Base-by-base conservation (phyloP, 768 basidiomycete species). In the Fomitopsis pulvina region DNA sequence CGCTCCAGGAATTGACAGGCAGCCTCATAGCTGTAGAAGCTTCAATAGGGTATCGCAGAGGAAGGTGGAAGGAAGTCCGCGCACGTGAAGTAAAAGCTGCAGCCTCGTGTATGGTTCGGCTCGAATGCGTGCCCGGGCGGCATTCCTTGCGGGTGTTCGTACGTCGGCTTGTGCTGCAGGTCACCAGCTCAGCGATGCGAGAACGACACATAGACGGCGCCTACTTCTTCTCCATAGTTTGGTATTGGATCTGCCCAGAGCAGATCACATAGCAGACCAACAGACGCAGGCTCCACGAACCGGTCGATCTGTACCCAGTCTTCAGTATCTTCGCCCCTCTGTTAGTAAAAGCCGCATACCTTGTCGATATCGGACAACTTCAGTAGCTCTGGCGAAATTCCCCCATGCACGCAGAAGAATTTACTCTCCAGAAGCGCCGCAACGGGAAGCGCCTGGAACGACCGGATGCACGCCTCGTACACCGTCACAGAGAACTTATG, bases 401-500 rank as follows among this genome's bases (percentile, higher is more conserved):
- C 96, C 2, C 96, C 96, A 57, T 98, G 96, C 2, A 98, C 92
- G 61, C 95, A 98, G 66, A 99, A 87, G 74, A 99, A 98, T 60
- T 92, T 88, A 54, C 81, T 78, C 65, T 99, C 96, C 66, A 99
- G 88, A 50, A 98, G 72, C 6, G 92, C 96, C 0, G 92, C 79
- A 28, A 99, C 70, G 2, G 96, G 96, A 4, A 99, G 75, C 21
- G 90, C 84, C 60, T 84, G 86, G 72, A 98, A 99, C 0, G 90
- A 90, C 39, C 82, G 77, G 60, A 92, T 80, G 65, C 92, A 96
- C 1, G 92, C 93, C 52, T 98, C 91, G 64, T 99, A 99, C 21
- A 99, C 81, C 28, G 70, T 71, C 51, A 67, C 74, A 1, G 87
- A 89, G 67, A 95, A 96, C 67, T 95, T 96, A 71, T 92, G 92